These are phyloP conservation scores for Delphinella strobiligena DNA, from an alignment of 2,329 filamentous ascomycete species.

Conservation along the genomic window DNA sequence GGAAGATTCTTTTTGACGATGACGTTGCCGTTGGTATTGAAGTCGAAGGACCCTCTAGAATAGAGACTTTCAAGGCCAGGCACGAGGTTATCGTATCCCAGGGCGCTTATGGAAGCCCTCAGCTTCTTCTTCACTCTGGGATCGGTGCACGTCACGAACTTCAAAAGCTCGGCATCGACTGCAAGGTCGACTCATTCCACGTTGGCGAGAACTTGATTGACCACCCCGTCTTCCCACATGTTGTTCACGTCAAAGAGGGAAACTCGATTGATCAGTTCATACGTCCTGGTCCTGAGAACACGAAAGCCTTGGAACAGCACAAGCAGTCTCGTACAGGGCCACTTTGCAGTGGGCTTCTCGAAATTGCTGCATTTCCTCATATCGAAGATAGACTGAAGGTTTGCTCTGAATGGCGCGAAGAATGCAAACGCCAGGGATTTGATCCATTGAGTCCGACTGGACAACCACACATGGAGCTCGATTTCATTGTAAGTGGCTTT, in stretches of 20 bases:
- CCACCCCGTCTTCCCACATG: conserved; percentile 10
- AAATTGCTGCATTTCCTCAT: conserved; percentile 44
- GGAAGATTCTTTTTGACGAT: conserved; percentile 3
- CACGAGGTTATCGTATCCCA: conserved; percentile 39
- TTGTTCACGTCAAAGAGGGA: conserved; percentile 26
- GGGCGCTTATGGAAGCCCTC: conserved; percentile 42
- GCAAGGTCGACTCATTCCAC: conserved; percentile 11
- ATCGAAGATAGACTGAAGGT: conserved; percentile 44
- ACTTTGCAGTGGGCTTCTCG: conserved; percentile 29
- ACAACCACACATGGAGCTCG: conserved; percentile 23
- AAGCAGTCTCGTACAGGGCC: conserved; percentile 11
- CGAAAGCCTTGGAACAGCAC: conserved; percentile 11
- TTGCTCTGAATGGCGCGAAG: conserved; percentile 34
- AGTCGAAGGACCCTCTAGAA: neutral
- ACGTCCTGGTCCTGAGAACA: conserved; percentile 23
- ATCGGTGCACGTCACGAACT: conserved; percentile 34
- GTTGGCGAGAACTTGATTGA: conserved; percentile 20
- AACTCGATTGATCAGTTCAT: conserved; percentile 27
- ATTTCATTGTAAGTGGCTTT: conserved; percentile 38
- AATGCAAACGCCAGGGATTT: conserved; percentile 25
- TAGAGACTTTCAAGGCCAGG: conserved; percentile 22
- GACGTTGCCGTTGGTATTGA: neutral
- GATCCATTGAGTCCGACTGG: conserved; percentile 18
- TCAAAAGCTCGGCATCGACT: conserved; percentile 17
- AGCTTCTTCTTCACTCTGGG: conserved; percentile 42